Conservation (phyloP, 148 eudicot genomes). For the Persicaria tinctoria region DNA sequence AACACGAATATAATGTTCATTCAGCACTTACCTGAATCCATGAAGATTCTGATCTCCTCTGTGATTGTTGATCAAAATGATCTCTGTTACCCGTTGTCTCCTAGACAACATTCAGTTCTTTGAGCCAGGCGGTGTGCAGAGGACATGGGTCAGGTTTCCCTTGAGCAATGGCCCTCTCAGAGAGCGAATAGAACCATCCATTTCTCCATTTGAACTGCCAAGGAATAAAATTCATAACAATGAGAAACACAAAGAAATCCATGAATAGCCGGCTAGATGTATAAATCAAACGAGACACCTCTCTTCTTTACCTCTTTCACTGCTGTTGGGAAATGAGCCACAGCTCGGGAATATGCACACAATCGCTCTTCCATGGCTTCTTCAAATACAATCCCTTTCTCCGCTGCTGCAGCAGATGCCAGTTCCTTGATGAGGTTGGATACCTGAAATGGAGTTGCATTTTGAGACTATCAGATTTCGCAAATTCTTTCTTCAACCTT, state of each 20-base stretch:
- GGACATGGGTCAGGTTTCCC: conserved; percentile 95
- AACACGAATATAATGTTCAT: not conserved
- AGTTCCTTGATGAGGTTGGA: conserved; percentile 71
- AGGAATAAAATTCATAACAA: not conserved
- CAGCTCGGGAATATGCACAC: conserved; percentile 94
- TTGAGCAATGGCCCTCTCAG: conserved; percentile 66
- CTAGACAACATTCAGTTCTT: conserved; percentile 69
- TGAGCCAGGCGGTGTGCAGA: conserved; percentile 84
- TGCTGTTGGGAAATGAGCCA: conserved; percentile 96
- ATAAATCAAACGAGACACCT: not conserved
- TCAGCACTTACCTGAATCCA: not conserved
- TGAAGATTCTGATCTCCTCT: not conserved
- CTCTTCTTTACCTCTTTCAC: conserved; percentile 71
- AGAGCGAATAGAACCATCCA: conserved; percentile 93
- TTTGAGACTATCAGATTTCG: not conserved
- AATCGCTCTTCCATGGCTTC: conserved; percentile 68
- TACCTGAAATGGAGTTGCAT: conserved; percentile 38
- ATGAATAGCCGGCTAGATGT: not conserved
- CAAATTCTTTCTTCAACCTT: not conserved
- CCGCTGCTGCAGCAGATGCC: conserved; percentile 77
- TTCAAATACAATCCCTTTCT: conserved; percentile 70
- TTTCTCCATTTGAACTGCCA: conserved; percentile 98
- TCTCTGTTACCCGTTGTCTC: not conserved
- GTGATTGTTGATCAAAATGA: not conserved
- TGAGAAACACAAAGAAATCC: conserved; percentile 1